Evolutionary conservation across 805 yeast genomes (phyloP), one percentile per base, ranked within the genome.

Genomic region (Wickerhamomyces xylosicus): DNA sequence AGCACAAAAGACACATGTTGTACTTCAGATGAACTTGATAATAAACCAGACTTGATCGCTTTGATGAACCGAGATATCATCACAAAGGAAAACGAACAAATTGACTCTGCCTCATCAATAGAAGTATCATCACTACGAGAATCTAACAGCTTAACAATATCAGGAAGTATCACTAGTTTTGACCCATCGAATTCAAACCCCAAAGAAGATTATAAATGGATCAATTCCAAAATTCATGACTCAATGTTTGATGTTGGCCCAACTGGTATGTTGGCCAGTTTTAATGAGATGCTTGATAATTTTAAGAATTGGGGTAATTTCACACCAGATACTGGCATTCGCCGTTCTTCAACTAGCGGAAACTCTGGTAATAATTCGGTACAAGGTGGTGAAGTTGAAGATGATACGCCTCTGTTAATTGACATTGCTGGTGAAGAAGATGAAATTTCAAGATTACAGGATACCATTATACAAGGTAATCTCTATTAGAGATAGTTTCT

Each of bases 181-280:
- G 14, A 25, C 29, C 29, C 29, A 9, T 8, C 29, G 13, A n/a
- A 25, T 11, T n/a, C 29, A 8, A 7, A 4, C 29, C 13, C 4
- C 9, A 7, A 25, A 4, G 29, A 25, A 25, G 29, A 25, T 25
- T 25, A 25, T 11, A 25, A 25, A 25, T 80, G 87, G 86, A 63
- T 79, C 20, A 69, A 75, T 41, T 53, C 47, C 19, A 50, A 45
- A 7, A 54, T 53, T 4, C 51, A 50, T 15, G 54, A 56, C 11
- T 49, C 59, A 14, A 35, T 65, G 3, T 62, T 66, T 41, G 67
- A 61, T 57, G 79, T 77, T 31, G 89, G 89, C 0, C 84, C 87
- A 0, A 75, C 89, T 0, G 87, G 89, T 0, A 62, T 80, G 64
- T 60, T 81, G 17, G 69, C 78, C 18, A 77, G 82, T 16, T 71